Base-by-base conservation (phyloP, 1,284 basidiomycete species). In the Melampsora americana region DNA sequence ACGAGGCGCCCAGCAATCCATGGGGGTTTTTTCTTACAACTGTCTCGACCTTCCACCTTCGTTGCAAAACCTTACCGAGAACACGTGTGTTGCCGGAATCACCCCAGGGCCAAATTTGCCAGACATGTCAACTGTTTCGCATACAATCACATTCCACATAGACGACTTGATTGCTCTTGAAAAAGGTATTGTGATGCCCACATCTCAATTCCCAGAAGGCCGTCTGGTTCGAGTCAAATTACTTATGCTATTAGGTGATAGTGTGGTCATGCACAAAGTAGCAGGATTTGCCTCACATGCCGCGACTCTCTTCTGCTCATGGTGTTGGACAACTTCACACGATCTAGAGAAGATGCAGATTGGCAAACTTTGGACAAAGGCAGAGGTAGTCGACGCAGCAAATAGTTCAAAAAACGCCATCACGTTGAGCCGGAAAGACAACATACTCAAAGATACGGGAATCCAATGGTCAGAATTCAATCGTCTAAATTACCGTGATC, bases 401-500 rank as follows among this genome's bases (percentile, higher is more conserved):
- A 23, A 67, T 42, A 20, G 39, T 9, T 74, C 72, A 28, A 74
- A 46, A 23, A 28, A 4, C 1, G 42, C 64, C 18, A 42, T 14
- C 9, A 59, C 30, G 12, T 7, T 20, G 32, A 28, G 16, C 26
- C 28, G 20, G 2, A 62, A 67, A 67, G 72, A 59, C 35, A 35
- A 59, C n/a, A 56, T 67, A 28, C 46, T 65, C 16, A 66, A 64
- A 50, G 26, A 50, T 28, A 65, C 46, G 9, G 70, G 70, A 9
- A 26, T 72, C 5, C 60, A 30, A 14, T 72, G 70, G 70, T 72
- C 61, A n/a, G 46, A 72, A 23, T 56, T 72, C n/a, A 72, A 72
- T 53, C 46, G 48, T 48, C 70, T 72, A 1, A n/a, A 20, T 56
- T 72, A 72, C 56, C 64, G 70, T 46, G 70, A 72, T 46, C 70